Evolutionary conservation across 2,329 filamentous ascomycete species (phyloP).

Genomic region (Passalora sequoiae): DNA sequence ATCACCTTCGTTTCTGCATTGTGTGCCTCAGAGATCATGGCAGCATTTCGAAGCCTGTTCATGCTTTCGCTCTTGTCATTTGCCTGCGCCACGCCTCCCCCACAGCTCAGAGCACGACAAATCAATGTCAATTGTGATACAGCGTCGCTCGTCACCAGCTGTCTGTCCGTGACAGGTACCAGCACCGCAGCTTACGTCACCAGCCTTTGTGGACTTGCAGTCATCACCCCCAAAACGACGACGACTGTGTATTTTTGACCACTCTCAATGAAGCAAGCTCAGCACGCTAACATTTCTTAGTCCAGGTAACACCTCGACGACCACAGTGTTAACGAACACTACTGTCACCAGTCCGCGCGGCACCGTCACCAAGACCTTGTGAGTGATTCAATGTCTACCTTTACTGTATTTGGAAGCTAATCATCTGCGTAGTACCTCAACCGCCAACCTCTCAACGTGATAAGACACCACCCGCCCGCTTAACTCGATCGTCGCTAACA

Average conservation of each 20-base stretch:
- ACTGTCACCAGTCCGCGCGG: background rate
- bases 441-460: conserved; percentile 4
- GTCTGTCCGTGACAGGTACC: too few species aligned
- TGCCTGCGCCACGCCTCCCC: conserved; percentile 7
- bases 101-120: background rate
- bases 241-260: background rate
- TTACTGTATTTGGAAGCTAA: background rate
- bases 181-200: background rate
- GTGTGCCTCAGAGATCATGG: conserved; percentile 3
- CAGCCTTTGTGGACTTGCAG: background rate
- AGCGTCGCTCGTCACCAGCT: too few species aligned
- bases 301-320: too few species aligned
- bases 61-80: conserved; percentile 6
- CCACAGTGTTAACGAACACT: background rate
- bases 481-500: background rate
- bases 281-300: too few species aligned
- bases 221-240: background rate
- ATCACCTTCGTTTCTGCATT: conserved; percentile 6
- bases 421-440: background rate
- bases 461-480: background rate
- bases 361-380: background rate
- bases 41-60: conserved; percentile 2
- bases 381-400: background rate
- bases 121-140: background rate
- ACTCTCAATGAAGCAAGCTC: too few species aligned